Percentiles rank a stretch among this genome's conserved stretches.
Conservation (phyloP, 768 basidiomycete species). For the Hemileccinum rubropunctum region DNA sequence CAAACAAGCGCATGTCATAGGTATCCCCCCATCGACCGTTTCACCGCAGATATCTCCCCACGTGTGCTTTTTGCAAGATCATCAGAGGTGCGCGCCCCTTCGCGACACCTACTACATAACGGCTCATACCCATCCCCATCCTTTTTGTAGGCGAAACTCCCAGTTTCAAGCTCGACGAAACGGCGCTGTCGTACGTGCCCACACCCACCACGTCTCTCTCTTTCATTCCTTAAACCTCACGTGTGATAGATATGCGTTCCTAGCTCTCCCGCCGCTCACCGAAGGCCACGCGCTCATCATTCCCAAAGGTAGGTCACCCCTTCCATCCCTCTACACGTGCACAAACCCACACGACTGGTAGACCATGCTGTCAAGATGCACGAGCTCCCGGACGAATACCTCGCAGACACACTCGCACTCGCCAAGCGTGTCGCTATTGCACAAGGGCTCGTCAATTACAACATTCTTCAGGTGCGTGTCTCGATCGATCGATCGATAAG, state of each 20-base stretch:
- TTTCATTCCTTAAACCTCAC: too few relatives aligned
- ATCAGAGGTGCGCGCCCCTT: too few relatives aligned
- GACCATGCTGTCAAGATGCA: constrained; percentile 87
- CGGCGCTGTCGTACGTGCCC: constrained; percentile 64
- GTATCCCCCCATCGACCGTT: background rate
- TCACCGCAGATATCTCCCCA: constrained; percentile 47
- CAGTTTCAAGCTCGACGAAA: constrained; percentile 78
- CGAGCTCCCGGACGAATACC: constrained; percentile 81
- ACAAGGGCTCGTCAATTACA: constrained; percentile 72
- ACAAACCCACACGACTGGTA: too few relatives aligned
- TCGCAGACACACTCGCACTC: constrained; percentile 69
- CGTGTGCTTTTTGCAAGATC: constrained; percentile 92
- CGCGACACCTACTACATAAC: too few relatives aligned
- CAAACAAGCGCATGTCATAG: too few relatives aligned
- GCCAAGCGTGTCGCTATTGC: constrained; percentile 83
- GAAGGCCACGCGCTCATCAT: constrained; percentile 88
- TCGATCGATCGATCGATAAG: too few relatives aligned
- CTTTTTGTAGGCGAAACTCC: constrained; percentile 94
- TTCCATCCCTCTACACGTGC: too few relatives aligned
- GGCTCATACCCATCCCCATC: too few relatives aligned
- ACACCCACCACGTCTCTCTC: too few relatives aligned
- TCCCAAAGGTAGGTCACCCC: constrained; percentile 84
- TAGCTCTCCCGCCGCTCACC: constrained; percentile 85
- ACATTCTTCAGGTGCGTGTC: constrained; percentile 80
- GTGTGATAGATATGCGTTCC: constrained; percentile 87